Evolutionary conservation across 352 stramenopile species (phyloP).

Genomic region (Pythium coloratum): DNA sequence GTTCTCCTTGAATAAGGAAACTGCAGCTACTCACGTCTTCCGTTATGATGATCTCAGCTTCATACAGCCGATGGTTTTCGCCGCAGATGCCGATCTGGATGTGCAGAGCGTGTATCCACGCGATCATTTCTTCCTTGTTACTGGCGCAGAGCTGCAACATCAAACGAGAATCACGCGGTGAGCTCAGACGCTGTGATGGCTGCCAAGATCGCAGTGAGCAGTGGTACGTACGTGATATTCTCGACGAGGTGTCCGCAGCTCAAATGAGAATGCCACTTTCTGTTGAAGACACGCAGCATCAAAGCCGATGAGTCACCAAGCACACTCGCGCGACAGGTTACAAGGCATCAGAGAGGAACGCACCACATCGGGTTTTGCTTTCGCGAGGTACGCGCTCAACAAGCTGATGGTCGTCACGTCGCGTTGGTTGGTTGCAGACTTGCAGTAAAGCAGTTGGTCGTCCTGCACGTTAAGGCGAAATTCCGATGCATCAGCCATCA

Average conservation of each 20-base stretch:
- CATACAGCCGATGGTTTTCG: constrained; percentile 78
- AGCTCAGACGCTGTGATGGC: too few relatives aligned
- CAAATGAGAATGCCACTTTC: constrained; percentile 74
- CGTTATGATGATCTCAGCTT: constrained; percentile 84
- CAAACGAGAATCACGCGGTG: neutral
- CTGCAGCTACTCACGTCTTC: constrained; percentile 59
- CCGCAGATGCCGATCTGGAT: constrained; percentile 76
- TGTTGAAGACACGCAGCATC: constrained; percentile 23
- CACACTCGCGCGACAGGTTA: too few relatives aligned
- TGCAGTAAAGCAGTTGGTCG: constrained; percentile 85
- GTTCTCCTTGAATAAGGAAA: neutral
- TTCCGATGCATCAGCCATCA: neutral
- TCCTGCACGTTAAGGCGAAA: constrained; percentile 29
- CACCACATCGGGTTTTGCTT: constrained; percentile 74
- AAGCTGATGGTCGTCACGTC: constrained; percentile 83
- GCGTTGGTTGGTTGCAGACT: constrained; percentile 77
- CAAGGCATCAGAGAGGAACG: constrained; percentile 10
- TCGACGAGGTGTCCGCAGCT: constrained; percentile 69
- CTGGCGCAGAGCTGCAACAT: constrained; percentile 59
- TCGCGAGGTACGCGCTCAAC: constrained; percentile 70
- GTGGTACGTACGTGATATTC: constrained; percentile 56
- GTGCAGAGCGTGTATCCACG: constrained; percentile 80
- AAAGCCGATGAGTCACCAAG: neutral
- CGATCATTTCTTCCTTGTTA: constrained; percentile 79
- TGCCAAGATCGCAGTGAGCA: neutral